Evolutionary conservation across 1,284 basidiomycete genomes (phyloP).

Genomic region (Inonotus hispidus): DNA sequence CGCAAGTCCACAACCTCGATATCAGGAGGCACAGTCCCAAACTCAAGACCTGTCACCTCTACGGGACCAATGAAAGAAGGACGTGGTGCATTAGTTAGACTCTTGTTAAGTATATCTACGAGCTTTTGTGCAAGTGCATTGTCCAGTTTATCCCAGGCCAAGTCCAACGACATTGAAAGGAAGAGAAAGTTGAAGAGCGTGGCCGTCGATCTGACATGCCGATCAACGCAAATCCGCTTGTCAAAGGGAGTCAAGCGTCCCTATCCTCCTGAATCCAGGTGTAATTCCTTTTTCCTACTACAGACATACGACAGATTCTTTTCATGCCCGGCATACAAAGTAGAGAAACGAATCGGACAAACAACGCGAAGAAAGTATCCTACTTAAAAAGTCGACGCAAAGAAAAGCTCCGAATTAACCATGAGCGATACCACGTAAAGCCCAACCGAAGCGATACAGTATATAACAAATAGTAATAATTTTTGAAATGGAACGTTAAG

Average conservation of each 20-base stretch:
- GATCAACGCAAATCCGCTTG: not conserved
- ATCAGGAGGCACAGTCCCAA: conserved; percentile 80
- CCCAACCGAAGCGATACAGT: not conserved
- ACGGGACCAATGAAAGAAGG: conserved; percentile 95
- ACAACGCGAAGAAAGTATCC: not conserved
- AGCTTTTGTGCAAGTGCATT: conserved; percentile 65
- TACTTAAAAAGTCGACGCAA: not conserved
- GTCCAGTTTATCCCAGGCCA: conserved; percentile 75
- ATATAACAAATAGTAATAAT: conserved; percentile 8
- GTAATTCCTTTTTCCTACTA: not conserved
- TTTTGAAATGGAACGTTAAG: not conserved
- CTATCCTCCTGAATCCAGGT: not conserved
- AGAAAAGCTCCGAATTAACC: not conserved
- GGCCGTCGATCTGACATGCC: not conserved
- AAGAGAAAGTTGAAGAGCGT: not conserved
- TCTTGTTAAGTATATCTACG: conserved; percentile 75
- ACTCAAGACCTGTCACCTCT: conserved; percentile 79
- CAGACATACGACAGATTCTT: not conserved
- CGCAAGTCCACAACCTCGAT: conserved; percentile 88
- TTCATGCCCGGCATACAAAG: not conserved
- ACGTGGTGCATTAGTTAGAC: conserved; percentile 62
- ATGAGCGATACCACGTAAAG: not conserved
- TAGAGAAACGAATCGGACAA: not conserved
- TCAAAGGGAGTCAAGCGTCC: not conserved
- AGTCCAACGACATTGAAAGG: conserved; percentile 65